Base-by-base conservation (phyloP, 768 basidiomycete species). In the Lepiota venenata region DNA sequence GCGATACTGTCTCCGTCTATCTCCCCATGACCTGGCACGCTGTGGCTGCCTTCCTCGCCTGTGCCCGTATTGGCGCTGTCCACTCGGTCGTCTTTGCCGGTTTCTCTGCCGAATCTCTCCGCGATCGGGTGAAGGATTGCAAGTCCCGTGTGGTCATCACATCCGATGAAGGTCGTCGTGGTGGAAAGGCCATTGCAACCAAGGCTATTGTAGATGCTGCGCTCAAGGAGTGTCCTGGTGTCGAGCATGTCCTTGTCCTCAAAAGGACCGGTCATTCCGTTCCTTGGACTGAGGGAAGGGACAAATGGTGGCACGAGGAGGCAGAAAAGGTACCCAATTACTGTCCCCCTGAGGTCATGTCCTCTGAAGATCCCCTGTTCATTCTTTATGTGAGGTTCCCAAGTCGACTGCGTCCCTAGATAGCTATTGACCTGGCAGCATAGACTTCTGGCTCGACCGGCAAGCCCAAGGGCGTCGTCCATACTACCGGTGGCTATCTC, bases 31-130 rank as follows among this genome's bases (percentile, higher is more conserved):
- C 89, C 16, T 96, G 92, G 92, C 93, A 98, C 61, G 86, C 96
- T 16, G 92, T 90, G 47, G 94, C 92, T 43, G 91, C 96, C 40
- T 93, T 99, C 85, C 87, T 99, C 54, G 96, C 96, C 5, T 98
- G 96, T 68, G 95, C 96, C 3, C 88, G 96, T 60, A 91, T 99
- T 61, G 96, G 96, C 20, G 96, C 96, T 20, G 77, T 98, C 44
- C 96, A 99, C 74, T 95, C 93, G 7, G 96, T 97, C 64, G 87
- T 99, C 54, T 99, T 99, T 59, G 96, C 96, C 44, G 96, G 96
- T 5, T 99, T 99, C 77, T 91, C 88, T 7, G 85, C 95, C 8
- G 96, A 99, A 72, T 87, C 90, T 2, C 85, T 99, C 44, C 84
- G 96, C 37, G 96, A 98, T 71, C 87, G 96, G 49, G 81, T 94